A percentile compares a stretch with the other conserved stretches of the same genome.
Evolutionary conservation across 176 grass and related monocot species (phyloP).

Genomic region (Bolboschoenus planiculmis): DNA sequence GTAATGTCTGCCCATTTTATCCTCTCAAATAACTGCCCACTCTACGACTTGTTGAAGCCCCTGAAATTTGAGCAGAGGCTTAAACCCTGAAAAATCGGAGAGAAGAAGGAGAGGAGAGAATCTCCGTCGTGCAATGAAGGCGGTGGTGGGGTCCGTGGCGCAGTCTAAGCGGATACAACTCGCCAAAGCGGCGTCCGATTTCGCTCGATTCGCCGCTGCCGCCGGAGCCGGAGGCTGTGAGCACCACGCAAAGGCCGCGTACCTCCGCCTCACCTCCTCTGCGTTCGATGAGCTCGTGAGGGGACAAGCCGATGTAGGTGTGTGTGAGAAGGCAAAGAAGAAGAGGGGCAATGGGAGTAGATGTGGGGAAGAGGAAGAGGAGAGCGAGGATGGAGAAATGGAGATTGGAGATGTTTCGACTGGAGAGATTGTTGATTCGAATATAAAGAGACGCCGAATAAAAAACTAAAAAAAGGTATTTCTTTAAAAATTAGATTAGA

Average conservation of each 20-base stretch:
- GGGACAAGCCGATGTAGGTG: background rate
- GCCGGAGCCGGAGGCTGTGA: background rate
- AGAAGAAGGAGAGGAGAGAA: background rate
- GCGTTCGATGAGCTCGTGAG: conserved; percentile 20
- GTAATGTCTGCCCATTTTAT: no score
- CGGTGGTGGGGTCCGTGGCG: conserved; percentile 6
- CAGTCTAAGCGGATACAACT: conserved; percentile 10
- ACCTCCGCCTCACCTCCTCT: conserved; percentile 9
- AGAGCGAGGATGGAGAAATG: background rate
- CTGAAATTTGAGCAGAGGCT: no score
- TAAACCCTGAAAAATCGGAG: no score
- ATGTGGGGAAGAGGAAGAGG: background rate
- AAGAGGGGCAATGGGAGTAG: background rate
- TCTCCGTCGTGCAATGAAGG: conserved; percentile 24
- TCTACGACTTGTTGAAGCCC: no score
- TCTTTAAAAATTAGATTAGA: background rate
- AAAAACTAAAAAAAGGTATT: no score
- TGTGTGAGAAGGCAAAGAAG: background rate
- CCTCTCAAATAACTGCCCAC: no score
- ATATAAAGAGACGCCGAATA: background rate
- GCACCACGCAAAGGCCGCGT: background rate
- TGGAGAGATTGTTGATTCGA: background rate
- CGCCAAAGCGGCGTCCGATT: conserved; percentile 7
- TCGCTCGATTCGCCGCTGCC: conserved; percentile 11
- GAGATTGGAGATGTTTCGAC: background rate